Percentiles rank a stretch among this genome's conserved stretches.
These are phyloP conservation scores for Paspalum vaginatum DNA, from an alignment of 176 grass and related monocot species.

Conservation along the genomic window DNA sequence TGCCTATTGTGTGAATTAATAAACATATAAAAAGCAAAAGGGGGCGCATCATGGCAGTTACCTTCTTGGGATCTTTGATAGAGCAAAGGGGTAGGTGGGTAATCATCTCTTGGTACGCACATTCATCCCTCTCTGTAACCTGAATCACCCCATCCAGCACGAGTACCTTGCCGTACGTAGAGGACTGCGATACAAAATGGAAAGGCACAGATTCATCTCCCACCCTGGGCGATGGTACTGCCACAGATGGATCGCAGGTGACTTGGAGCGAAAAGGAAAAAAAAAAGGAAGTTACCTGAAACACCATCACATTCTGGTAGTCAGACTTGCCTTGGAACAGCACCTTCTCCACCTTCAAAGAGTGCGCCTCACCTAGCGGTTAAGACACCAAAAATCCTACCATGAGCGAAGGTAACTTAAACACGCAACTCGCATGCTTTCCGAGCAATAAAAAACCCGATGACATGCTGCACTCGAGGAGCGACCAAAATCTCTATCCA, in stretches of 20 bases:
- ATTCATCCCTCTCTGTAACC: conserved; percentile 87
- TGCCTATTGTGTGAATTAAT: neutral
- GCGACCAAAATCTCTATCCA: too few species aligned
- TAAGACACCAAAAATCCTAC: neutral
- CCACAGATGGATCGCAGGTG: neutral
- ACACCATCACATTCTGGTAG: conserved; percentile 95
- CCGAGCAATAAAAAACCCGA: neutral
- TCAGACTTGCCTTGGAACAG: conserved; percentile 89
- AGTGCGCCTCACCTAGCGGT: conserved; percentile 87
- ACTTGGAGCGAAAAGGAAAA: neutral
- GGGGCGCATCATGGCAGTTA: neutral
- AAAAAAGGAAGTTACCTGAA: conserved; percentile 51
- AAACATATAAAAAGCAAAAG: neutral
- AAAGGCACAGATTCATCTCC: neutral
- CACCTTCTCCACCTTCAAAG: conserved; percentile 88
- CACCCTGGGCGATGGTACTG: neutral
- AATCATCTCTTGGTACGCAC: conserved; percentile 98
- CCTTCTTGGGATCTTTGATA: conserved; percentile 92
- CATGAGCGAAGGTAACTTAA: conserved; percentile 8
- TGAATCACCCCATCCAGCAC: conserved; percentile 96
- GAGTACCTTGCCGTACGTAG: conserved; percentile 92
- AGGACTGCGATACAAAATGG: conserved; percentile 56
- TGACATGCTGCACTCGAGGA: too few species aligned
- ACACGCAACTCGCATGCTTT: neutral
- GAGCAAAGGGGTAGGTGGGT: conserved; percentile 93